Evolutionary conservation across 1,284 basidiomycete species (phyloP), one percentile per base, ranked within the genome.

Genomic region (Hemileia vastatrix): DNA sequence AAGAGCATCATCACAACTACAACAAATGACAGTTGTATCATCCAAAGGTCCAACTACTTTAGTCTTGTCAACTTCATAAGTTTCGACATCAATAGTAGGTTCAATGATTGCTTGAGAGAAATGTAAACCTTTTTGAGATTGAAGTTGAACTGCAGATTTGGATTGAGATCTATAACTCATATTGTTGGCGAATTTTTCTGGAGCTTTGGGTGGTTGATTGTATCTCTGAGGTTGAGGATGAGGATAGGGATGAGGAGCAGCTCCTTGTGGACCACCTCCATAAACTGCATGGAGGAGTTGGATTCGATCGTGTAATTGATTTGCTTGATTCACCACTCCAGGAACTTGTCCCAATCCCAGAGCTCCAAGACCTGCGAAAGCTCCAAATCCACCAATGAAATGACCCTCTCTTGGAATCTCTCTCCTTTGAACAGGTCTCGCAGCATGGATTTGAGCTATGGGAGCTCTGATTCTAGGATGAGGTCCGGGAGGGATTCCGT

Each of bases 21-120:
- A 63, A 49, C 72, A 73, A 57, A 73, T 72, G 4, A 70, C 70
- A 4, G 70, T 72, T 6, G 68, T 72, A 8, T 72, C 65, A 3
- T 70, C 70, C 24, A 73, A 31, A 1, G 71, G 70, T 2, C 66
- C 71, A 11, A 9, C 36, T 40, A 11, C 36, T 40, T 40, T 40
- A 8, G 64, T 64, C 40, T 70, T 65, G 62, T 70, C 71, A n/a
- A 67, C 67, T 9, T 67, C 66, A 36, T 68, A 67, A 4, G 65
- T 67, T 3, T 73, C 72, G 15, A 73, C 64, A 49, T 73, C 72
- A 47, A 73, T 64, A 5, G 72, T 68, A 15, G 72, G 72, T 65
- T 72, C 72, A 33, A 71, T 65, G 50, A 73, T 66, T 45, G 53
- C 60, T 13, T 70, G 64, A 15, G 67, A 64, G 54, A 69, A 70